A percentile compares a stretch with the other conserved stretches of the same genome.
These are phyloP conservation scores for Elaeis guineensis DNA, from an alignment of 176 grass and related monocot species.

Conservation along the genomic window DNA sequence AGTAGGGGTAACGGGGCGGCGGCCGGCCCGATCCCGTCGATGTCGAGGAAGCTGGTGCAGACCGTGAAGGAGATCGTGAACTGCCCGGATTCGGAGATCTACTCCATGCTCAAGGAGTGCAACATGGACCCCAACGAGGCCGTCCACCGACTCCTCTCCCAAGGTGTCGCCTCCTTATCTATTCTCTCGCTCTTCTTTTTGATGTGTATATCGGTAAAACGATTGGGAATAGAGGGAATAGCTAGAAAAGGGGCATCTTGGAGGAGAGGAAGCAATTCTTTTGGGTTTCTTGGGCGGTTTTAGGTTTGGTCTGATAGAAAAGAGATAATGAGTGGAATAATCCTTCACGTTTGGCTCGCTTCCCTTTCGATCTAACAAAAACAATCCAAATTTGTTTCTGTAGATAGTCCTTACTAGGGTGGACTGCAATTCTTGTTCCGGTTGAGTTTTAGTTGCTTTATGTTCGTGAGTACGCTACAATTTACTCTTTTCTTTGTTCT, in stretches of 20 bases:
- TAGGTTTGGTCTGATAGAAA: not conserved
- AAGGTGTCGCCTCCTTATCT: constrained; percentile 28
- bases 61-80: constrained; percentile 99
- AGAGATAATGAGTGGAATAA: too few species aligned
- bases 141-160: constrained; percentile 83
- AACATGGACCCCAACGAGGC: constrained; percentile 95
- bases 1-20: constrained; percentile 26
- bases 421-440: too few species aligned
- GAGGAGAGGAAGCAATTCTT: not conserved
- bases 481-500: too few species aligned
- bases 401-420: not conserved
- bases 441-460: too few species aligned
- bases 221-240: too few species aligned
- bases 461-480: too few species aligned
- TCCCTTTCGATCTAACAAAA: constrained; percentile 3
- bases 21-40: constrained; percentile 46
- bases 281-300: not conserved
- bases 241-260: not conserved
- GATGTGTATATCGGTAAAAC: too few species aligned
- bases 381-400: not conserved
- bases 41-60: constrained; percentile 71
- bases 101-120: constrained; percentile 86
- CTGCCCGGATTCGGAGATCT: constrained; percentile 91
- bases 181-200: not conserved
- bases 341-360: not conserved